Evolutionary conservation across 1,284 basidiomycete species (phyloP).

Genomic region (Mycena citricolor): DNA sequence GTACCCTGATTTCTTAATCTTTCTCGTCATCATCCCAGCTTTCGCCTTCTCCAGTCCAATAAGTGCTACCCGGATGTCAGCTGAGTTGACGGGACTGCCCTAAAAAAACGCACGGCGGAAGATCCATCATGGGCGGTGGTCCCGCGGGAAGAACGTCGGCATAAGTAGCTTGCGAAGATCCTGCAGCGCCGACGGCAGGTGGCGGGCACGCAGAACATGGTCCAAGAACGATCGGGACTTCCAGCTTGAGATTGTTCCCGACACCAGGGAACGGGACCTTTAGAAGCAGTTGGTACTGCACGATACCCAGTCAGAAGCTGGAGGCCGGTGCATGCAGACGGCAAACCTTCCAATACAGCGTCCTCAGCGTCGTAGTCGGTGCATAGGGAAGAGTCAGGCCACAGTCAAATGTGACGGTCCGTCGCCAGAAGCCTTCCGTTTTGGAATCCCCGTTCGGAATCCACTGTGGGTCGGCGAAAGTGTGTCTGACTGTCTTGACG

Average conservation of each 20-base stretch:
- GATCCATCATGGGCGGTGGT: conserved; percentile 16
- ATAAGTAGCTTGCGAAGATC: conserved; percentile 2
- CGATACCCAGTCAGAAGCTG: neutral
- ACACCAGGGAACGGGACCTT: conserved; percentile 4
- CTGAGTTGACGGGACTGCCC: neutral
- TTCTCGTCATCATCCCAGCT: conserved; percentile 18
- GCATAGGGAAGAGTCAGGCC: conserved; percentile 8
- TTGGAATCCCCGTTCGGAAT: conserved; percentile 11
- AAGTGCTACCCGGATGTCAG: conserved; percentile 9
- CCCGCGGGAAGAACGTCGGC: conserved; percentile 12
- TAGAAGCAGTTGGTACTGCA: conserved; percentile 11
- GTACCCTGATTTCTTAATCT: conserved; percentile 1
- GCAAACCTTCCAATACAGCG: conserved; percentile 13
- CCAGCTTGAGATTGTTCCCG: conserved; percentile 8
- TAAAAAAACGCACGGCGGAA: conserved; percentile 9
- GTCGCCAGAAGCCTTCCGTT: conserved; percentile 14
- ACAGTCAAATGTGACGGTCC: conserved; percentile 11
- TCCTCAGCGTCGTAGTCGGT: conserved; percentile 13
- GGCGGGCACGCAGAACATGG: conserved; percentile 11
- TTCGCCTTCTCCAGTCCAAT: conserved; percentile 19
- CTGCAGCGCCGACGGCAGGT: conserved; percentile 3
- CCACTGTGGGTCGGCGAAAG: conserved; percentile 16
- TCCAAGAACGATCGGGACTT: neutral
- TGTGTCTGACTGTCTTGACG: conserved; percentile 4
- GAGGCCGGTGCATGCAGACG: neutral